A percentile compares a stretch with the other conserved stretches of the same genome.
phyloP scores from a whole-genome alignment of 2,329 filamentous ascomycete species.

The Cladophialophora yegresii region DNA sequence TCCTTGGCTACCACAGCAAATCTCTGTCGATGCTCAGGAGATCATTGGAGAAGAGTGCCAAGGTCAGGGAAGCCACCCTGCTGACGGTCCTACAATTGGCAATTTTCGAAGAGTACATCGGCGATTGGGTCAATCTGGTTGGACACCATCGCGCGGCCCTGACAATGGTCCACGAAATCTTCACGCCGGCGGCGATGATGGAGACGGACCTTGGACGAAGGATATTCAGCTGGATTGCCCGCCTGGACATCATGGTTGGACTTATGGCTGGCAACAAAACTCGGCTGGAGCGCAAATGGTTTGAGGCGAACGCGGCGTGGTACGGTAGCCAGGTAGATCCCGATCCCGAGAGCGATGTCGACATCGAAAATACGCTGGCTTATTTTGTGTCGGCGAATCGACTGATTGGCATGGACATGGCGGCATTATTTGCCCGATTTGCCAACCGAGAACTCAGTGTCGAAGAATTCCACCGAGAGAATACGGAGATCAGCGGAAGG shows the following conservation, averaged over 20 bases:
- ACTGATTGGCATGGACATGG: constrained; percentile 76
- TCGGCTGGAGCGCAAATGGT: constrained; percentile 76
- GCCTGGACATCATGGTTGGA: constrained; percentile 82
- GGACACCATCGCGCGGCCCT: constrained; percentile 89
- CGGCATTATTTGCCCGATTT: constrained; percentile 71
- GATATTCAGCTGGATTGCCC: constrained; percentile 83
- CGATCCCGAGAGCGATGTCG: constrained; percentile 55
- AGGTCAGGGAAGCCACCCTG: constrained; percentile 71
- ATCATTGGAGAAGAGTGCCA: constrained; percentile 69
- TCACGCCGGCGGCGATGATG: constrained; percentile 73
- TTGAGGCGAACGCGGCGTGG: constrained; percentile 64
- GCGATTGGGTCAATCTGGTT: constrained; percentile 92
- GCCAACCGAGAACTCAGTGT: constrained; percentile 60
- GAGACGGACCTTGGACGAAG: constrained; percentile 70
- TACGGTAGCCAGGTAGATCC: constrained; percentile 61
- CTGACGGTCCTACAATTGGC: constrained; percentile 88
- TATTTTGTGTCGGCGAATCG: constrained; percentile 66
- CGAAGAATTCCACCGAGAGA: constrained; percentile 66
- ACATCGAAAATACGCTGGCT: constrained; percentile 67
- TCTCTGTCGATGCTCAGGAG: constrained; percentile 76
- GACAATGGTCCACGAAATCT: constrained; percentile 74
- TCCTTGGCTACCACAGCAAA: constrained; percentile 86
- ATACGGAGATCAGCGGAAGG: constrained; percentile 54
- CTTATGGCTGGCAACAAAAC: constrained; percentile 79
- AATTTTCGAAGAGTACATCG: constrained; percentile 92